Evolutionary conservation across 2,329 filamentous ascomycete genomes (phyloP), one percentile per base, ranked within the genome.

Genomic region (Ilyonectria robusta): DNA sequence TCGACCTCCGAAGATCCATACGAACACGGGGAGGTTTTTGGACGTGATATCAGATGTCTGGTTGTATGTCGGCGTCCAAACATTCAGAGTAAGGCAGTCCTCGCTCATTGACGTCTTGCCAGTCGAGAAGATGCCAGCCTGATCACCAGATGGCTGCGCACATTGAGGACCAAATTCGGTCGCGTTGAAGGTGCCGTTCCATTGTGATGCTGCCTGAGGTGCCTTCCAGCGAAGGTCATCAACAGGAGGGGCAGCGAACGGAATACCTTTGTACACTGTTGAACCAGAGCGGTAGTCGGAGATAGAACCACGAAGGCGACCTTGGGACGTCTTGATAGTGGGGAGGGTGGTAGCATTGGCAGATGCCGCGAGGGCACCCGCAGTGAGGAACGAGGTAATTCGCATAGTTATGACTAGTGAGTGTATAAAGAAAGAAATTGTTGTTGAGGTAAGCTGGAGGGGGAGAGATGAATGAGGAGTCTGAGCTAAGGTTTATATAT

Each of bases 1-100:
- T 15, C 50, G 42, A 17, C 62, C 62, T n/a, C 62, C 62, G 13
- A 48, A 59, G n/a, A 61, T 65, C 62, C 57, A 65, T 4, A 65
- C 48, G 21, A 44, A 55, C 17, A 65, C 57, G 4, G 57, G 50
- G 4, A 54, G 13, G 13, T 48, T 47, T 31, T 47, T 54, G 15
- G 47, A 53, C 6, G 37, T 29, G 8, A 54, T 23, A 19, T 61
- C 29, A 4, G 37, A 26, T 8, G 40, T 35, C 31, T 42, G 29
- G 1, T 54, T 21, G 26, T 53, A 61, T 2, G 48, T 9, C 7
- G 62, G 48, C 3, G 56, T 65, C 62, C 62, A 65, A 9, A 65
- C 23, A 23, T 65, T 65, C 15, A 65, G 17, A 6, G 56, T 65
- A 8, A 65, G 56, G 9, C 40, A 65, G 23, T 65, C 62, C 37